Base-by-base conservation (phyloP, 768 basidiomycete species). In the Amanita pallidorosea region DNA sequence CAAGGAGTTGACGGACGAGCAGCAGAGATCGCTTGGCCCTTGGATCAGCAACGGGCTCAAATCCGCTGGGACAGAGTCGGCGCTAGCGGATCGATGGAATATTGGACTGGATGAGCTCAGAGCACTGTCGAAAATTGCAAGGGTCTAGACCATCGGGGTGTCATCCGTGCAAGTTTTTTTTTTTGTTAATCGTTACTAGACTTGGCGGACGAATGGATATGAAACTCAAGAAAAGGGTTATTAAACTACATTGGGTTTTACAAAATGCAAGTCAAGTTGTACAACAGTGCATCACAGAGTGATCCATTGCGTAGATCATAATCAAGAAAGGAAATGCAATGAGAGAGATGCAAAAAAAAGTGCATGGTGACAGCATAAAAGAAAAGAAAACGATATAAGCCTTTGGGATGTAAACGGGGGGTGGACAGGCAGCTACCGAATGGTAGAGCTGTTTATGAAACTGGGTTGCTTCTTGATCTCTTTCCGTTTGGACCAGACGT, bases 391-490 rank as follows among this genome's bases (percentile, higher is more conserved):
- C 6, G 7, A 31, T 20, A 23, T 23, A n/a, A 7, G 18, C 7
- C 33, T 15, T 7, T 1, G 13, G 25, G 2, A 18, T 8, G 15
- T 5, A 27, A 41, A 6, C 1, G 7, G 27, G 4, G 6, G 27
- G 27, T 27, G 38, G 23, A n/a, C n/a, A n/a, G 13, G 17, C 42
- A 35, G 27, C 52, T 57, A 59, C 50, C 61, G 58, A 55, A 63
- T 62, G 20, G 58, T 63, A 45, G 60, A 61, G 34, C 57, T 40
- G 13, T 35, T 59, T 51, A 64, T 54, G 53, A 66, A 63, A 33
- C 65, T 68, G 25, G 59, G 62, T 25, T 63, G 63, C 49, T 60
- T 61, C 60, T 67, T 67, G 15, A 61, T 49, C 51, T 58, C 58
- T 54, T 63, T 63, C 45, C 60, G 53, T 53, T 65, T 63, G 15